Percentiles rank a stretch among this genome's conserved stretches.
Evolutionary conservation across 495 filamentous ascomycete genomes (phyloP).

Genomic region (Immersiella caudata): DNA sequence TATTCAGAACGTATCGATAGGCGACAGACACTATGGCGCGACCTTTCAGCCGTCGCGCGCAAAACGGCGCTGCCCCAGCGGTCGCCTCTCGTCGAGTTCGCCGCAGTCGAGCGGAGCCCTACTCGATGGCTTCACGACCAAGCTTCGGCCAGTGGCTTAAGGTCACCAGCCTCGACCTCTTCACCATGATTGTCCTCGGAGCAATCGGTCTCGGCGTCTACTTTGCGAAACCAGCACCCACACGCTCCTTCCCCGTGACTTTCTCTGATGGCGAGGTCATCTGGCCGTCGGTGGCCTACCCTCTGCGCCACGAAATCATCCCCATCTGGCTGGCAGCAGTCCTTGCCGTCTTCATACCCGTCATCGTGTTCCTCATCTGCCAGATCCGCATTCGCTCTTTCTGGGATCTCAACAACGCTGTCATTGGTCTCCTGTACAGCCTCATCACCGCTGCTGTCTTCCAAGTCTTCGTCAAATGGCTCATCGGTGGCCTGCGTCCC

Average conservation of each 20-base stretch:
- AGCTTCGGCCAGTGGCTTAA: constrained; percentile 61
- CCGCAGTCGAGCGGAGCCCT: constrained; percentile 24
- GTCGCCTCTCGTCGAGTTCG: not conserved
- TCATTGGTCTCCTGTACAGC: constrained; percentile 62
- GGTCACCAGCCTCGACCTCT: constrained; percentile 58
- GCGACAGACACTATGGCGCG: constrained; percentile 30
- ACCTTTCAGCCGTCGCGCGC: constrained; percentile 33
- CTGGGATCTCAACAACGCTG: constrained; percentile 68
- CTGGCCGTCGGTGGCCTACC: constrained; percentile 64
- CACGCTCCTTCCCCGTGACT: constrained; percentile 59
- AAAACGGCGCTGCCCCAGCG: constrained; percentile 5
- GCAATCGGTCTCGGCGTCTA: constrained; percentile 64
- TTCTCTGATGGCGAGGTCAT: constrained; percentile 62
- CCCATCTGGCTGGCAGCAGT: constrained; percentile 63
- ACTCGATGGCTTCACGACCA: constrained; percentile 46
- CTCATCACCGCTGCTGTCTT: constrained; percentile 61
- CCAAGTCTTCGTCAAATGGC: constrained; percentile 59
- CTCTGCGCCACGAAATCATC: constrained; percentile 62
- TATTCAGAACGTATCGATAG: not conserved
- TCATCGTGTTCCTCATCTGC: constrained; percentile 58
- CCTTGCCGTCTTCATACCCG: constrained; percentile 57
- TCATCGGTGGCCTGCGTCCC: constrained; percentile 59
- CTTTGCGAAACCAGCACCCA: constrained; percentile 56
- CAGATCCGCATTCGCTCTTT: constrained; percentile 65
- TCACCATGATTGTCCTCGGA: constrained; percentile 60